Evolutionary conservation across 306 rosid genomes (phyloP), one percentile per base, ranked within the genome.

Genomic region (Hylodesmum podocarpum): DNA sequence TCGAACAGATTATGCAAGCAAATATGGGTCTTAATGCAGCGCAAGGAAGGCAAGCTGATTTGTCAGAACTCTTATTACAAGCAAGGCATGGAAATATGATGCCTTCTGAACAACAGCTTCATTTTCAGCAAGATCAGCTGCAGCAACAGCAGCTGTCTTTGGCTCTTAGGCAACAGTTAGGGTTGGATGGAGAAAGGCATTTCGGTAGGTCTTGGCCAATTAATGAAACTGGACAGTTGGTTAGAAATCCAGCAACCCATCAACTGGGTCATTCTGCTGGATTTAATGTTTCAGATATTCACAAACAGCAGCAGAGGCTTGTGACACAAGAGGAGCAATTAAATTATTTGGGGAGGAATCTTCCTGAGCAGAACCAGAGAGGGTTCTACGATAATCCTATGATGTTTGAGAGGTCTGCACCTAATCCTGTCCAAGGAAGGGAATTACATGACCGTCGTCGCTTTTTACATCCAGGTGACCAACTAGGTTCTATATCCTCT

Each of bases 121-220:
- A 76, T 70, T 75, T 83, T 72, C 89, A 83, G 76, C 91, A 89
- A 61, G 86, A 87, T 50, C 91, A 83, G 84, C 36, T 80, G 62
- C 92, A 79, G 76, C 86, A 83, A 21, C 90, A 87, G 65, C 90
- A 90, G 80, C 12, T 87, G 31, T 87, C 92, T 5, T 22, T 86
- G 79, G 87, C 90, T 68, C 85, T 86, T 67, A 82, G 90, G 41
- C 90, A 84, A 80, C 88, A 86, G 78, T 49, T 80, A 65, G 89
- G 87, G n/a, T 76, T 86, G 80, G 95, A 88, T 31, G 89, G 79
- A 58, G 90, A 90, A 80, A 86, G 92, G 63, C 90, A 65, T 80
- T 59, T 72, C 43, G 89, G 88, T 69, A 83, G 83, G 72, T 69
- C 85, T 6, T 77, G 88, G 86, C 43, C 87, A 34, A 72, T 70